These are phyloP conservation scores for Epichloe sibirici DNA, from an alignment of 2,329 filamentous ascomycete genomes.

Conservation along the genomic window DNA sequence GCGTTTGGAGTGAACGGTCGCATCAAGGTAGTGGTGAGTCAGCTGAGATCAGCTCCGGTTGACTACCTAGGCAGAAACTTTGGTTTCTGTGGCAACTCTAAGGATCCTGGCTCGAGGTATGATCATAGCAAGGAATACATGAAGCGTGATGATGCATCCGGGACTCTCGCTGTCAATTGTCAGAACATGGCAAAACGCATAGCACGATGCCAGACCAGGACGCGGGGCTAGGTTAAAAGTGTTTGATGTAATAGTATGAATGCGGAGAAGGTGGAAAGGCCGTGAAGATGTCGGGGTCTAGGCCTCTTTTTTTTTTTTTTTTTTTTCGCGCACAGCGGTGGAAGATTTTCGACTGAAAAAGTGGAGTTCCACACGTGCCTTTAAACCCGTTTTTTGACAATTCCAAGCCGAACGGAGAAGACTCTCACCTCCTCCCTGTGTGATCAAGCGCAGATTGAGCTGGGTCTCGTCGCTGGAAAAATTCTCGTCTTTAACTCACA, in stretches of 20 bases:
- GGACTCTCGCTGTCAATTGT: background rate
- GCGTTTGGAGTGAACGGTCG: slow-evolving; percentile 24
- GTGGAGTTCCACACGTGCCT: slow-evolving; percentile 20
- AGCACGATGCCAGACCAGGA: background rate
- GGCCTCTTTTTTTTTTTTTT: background rate
- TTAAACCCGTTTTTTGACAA: background rate
- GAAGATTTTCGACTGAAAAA: slow-evolving; percentile 14
- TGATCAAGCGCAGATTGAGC: too few relatives aligned
- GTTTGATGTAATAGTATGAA: background rate
- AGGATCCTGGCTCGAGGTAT: background rate
- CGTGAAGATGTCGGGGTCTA: slow-evolving; percentile 8
- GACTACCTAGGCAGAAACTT: background rate
- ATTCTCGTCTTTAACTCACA: too few relatives aligned
- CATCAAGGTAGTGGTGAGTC: slow-evolving; percentile 9
- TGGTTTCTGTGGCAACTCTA: slow-evolving; percentile 1
- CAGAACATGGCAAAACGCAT: background rate
- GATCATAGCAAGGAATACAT: background rate
- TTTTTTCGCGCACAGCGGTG: slow-evolving; percentile 5
- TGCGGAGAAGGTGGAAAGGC: background rate
- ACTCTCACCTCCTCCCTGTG: too few relatives aligned
- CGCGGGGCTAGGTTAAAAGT: background rate
- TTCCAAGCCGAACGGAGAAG: too few relatives aligned
- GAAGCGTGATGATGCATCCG: background rate
- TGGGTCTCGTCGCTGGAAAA: too few relatives aligned
- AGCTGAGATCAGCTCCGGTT: background rate